These are phyloP conservation scores for Phytophthora citricola DNA, from an alignment of 352 stramenopile genomes.

Conservation along the genomic window DNA sequence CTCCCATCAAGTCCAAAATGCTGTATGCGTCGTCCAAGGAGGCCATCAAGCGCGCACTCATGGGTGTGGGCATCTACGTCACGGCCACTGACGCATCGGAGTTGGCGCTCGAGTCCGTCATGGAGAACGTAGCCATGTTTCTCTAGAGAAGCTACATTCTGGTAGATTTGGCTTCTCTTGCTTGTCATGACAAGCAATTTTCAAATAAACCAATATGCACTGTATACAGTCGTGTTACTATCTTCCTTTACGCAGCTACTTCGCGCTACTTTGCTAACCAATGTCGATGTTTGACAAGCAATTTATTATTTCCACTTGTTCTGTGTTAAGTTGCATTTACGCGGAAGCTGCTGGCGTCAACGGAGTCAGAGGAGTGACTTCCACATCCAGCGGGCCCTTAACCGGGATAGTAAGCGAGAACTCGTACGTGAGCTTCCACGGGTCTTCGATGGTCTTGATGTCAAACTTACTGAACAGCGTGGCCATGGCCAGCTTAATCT, in stretches of 20 bases:
- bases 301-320: no score
- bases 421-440: slow-evolving; percentile 54
- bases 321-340: not conserved
- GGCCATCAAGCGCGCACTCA: slow-evolving; percentile 92
- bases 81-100: slow-evolving; percentile 93
- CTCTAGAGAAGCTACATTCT: slow-evolving; percentile 66
- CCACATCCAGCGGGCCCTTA: slow-evolving; percentile 40
- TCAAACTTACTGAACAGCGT: slow-evolving; percentile 58
- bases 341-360: slow-evolving; percentile 15
- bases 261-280: no score
- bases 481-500: slow-evolving; percentile 68
- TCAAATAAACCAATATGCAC: no score
- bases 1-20: slow-evolving; percentile 95
- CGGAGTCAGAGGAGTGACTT: slow-evolving; percentile 21
- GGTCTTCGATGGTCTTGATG: slow-evolving; percentile 52
- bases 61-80: slow-evolving; percentile 95
- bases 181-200: no score
- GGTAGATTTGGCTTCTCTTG: slow-evolving; percentile 28
- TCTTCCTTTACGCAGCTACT: no score
- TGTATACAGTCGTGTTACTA: no score
- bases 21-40: slow-evolving; percentile 96
- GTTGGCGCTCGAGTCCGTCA: slow-evolving; percentile 79
- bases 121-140: slow-evolving; percentile 88
- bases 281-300: no score
- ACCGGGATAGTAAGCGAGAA: slow-evolving; percentile 53